Conservation (phyloP, 352 stramenopile species). For the Phytopythium delawarense region DNA sequence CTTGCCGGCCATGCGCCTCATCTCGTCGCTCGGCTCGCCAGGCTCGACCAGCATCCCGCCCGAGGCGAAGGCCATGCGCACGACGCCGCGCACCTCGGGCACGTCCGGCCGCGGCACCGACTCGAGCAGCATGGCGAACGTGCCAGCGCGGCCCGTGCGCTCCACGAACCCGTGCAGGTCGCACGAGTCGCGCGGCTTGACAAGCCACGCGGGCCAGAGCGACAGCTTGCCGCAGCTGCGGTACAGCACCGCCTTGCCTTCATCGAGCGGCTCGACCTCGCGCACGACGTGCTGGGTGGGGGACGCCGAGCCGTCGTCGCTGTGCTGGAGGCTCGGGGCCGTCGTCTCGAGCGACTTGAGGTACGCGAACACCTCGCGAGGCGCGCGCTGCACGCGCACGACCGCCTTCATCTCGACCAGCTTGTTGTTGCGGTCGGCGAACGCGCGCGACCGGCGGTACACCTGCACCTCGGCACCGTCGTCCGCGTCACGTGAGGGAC, state of each 20-base stretch:
- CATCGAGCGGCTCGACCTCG: conserved; percentile 65
- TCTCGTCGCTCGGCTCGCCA: conserved; percentile 17
- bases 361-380: conserved; percentile 54
- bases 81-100: conserved; percentile 57
- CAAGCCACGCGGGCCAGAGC: conserved; percentile 73
- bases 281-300: conserved; percentile 25
- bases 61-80: conserved; percentile 71
- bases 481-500: neutral
- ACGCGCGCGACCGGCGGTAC: conserved; percentile 33
- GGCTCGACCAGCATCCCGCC: conserved; percentile 70
- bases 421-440: conserved; percentile 11
- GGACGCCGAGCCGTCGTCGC: conserved; percentile 18
- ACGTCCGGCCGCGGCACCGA: conserved; percentile 64
- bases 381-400: conserved; percentile 40
- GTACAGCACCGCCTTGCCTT: conserved; percentile 61
- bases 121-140: conserved; percentile 64
- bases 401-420: conserved; percentile 77
- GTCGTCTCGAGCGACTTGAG: conserved; percentile 49
- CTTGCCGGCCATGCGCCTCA: conserved; percentile 1
- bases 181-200: conserved; percentile 76
- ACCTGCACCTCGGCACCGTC: conserved; percentile 30
- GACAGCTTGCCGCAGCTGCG: conserved; percentile 64
- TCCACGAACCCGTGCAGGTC: conserved; percentile 78
- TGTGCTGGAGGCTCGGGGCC: conserved; percentile 15
- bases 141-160: conserved; percentile 55